Evolutionary conservation across 2,329 filamentous ascomycete species (phyloP).

Genomic region (Pyrenophora graminea): DNA sequence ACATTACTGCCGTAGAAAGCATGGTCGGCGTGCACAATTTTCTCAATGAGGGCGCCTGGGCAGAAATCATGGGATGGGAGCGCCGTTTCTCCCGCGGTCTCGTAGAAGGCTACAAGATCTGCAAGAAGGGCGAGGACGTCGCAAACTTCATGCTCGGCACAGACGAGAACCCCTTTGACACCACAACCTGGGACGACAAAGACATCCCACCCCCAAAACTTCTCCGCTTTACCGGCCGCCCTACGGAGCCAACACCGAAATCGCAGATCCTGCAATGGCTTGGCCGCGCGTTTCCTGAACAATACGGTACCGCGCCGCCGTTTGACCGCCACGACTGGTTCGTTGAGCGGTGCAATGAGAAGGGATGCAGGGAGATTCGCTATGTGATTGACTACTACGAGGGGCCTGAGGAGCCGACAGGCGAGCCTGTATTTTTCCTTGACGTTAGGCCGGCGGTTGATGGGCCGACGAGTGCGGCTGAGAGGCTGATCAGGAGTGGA

Average conservation of each 20-base stretch:
- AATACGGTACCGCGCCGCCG: conserved; percentile 79
- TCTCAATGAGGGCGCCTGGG: conserved; percentile 95
- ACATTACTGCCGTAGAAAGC: conserved; percentile 87
- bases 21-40: conserved; percentile 99
- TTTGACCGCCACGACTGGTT: conserved; percentile 99
- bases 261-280: conserved; percentile 81
- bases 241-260: conserved; percentile 89
- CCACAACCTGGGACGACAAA: conserved; percentile 40
- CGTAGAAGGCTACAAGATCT: conserved; percentile 71
- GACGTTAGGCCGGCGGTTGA: conserved; percentile 89
- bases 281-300: conserved; percentile 76
- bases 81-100: conserved; percentile 78
- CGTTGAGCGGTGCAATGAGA: conserved; percentile 72
- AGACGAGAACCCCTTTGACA: conserved; percentile 38
- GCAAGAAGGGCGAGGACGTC: conserved; percentile 73
- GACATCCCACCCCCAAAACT: conserved; percentile 67
- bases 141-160: conserved; percentile 57
- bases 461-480: conserved; percentile 76
- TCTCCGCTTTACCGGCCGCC: conserved; percentile 84
- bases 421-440: conserved; percentile 92
- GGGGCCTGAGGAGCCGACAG: conserved; percentile 76
- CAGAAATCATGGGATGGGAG: conserved; percentile 94
- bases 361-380: conserved; percentile 74
- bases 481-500: conserved; percentile 85
- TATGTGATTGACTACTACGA: conserved; percentile 98